These are phyloP conservation scores for Ascochyta clinopodiicola DNA, from an alignment of 2,329 filamentous ascomycete genomes.

Conservation along the genomic window DNA sequence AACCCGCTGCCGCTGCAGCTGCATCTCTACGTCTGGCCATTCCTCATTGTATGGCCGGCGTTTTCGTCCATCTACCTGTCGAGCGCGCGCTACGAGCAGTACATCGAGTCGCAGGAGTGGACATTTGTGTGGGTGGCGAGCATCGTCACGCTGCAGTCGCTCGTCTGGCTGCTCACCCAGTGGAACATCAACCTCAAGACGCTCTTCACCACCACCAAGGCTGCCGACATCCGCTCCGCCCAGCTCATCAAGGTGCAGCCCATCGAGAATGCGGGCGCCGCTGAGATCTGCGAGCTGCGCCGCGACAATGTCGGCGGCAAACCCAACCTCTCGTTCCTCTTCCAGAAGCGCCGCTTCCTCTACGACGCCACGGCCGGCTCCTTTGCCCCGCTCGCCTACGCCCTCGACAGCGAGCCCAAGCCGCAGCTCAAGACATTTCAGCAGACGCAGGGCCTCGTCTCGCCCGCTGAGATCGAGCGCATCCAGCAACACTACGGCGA, in stretches of 20 bases:
- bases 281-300: slow-evolving; percentile 84
- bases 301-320: slow-evolving; percentile 79
- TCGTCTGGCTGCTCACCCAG: slow-evolving; percentile 94
- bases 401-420: slow-evolving; percentile 84
- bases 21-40: slow-evolving; percentile 93
- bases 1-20: slow-evolving; percentile 81
- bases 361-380: slow-evolving; percentile 73
- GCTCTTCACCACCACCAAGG: slow-evolving; percentile 78
- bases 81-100: slow-evolving; percentile 81
- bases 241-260: slow-evolving; percentile 92
- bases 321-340: slow-evolving; percentile 84
- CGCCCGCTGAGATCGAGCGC: slow-evolving; percentile 75
- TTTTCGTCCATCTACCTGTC: slow-evolving; percentile 90
- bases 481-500: slow-evolving; percentile 92
- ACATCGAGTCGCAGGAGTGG: slow-evolving; percentile 96
- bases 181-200: slow-evolving; percentile 92
- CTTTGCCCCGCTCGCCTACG: slow-evolving; percentile 85
- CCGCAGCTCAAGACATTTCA: slow-evolving; percentile 81
- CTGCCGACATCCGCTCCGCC: slow-evolving; percentile 74
- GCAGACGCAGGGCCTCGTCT: slow-evolving; percentile 75
- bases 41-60: slow-evolving; percentile 86
- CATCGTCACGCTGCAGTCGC: slow-evolving; percentile 85
- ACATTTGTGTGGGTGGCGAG: slow-evolving; percentile 92
- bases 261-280: slow-evolving; percentile 82
- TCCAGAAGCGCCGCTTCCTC: slow-evolving; percentile 96